Percentiles rank a stretch among this genome's conserved stretches.
phyloP scores from a whole-genome alignment of 805 yeast genomes.

The Starmerella asiatica region DNA sequence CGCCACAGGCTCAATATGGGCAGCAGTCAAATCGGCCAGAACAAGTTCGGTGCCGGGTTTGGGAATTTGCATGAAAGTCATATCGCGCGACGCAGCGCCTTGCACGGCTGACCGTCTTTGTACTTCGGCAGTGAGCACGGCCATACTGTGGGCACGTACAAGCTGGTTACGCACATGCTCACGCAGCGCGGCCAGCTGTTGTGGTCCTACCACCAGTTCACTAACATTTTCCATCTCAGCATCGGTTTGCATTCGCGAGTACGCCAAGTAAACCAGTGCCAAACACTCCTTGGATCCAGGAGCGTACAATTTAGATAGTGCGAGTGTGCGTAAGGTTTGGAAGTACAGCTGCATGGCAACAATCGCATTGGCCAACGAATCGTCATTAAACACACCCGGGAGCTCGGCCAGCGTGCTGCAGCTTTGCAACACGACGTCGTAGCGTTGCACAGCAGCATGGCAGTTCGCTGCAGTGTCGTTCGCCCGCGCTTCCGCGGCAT shows the following conservation, averaged over 20 bases:
- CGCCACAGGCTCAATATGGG: slow-evolving; percentile 43
- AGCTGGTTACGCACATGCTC: slow-evolving; percentile 10
- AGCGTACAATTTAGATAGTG: slow-evolving; percentile 6
- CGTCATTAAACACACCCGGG: slow-evolving; percentile 88
- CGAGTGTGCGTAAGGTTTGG: slow-evolving; percentile 22
- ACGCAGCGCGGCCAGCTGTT: slow-evolving; percentile 5
- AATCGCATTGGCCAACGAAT: slow-evolving; percentile 45
- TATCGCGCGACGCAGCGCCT: slow-evolving; percentile 34
- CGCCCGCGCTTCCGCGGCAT: slow-evolving; percentile 32
- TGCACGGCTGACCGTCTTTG: slow-evolving; percentile 4
- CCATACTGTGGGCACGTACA: slow-evolving; percentile 25
- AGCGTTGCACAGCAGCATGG: slow-evolving; percentile 32
- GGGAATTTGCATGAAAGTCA: slow-evolving; percentile 30
- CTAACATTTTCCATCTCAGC: slow-evolving; percentile 14
- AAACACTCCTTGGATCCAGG: slow-evolving; percentile 22
- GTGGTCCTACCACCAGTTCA: slow-evolving; percentile 16
- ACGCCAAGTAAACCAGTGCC: slow-evolving; percentile 20
- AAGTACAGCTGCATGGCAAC: slow-evolving; percentile 38
- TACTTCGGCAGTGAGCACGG: slow-evolving; percentile 26
- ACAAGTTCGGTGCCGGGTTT: slow-evolving; percentile 19
- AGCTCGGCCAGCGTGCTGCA: slow-evolving; percentile 53
- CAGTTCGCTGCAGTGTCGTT: slow-evolving; percentile 3
- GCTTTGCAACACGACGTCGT: slow-evolving; percentile 40
- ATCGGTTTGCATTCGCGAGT: slow-evolving; percentile 5
- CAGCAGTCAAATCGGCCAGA: slow-evolving; percentile 26